Conservation (phyloP, 2,329 filamentous ascomycete genomes). For the Phialophora tarda region DNA sequence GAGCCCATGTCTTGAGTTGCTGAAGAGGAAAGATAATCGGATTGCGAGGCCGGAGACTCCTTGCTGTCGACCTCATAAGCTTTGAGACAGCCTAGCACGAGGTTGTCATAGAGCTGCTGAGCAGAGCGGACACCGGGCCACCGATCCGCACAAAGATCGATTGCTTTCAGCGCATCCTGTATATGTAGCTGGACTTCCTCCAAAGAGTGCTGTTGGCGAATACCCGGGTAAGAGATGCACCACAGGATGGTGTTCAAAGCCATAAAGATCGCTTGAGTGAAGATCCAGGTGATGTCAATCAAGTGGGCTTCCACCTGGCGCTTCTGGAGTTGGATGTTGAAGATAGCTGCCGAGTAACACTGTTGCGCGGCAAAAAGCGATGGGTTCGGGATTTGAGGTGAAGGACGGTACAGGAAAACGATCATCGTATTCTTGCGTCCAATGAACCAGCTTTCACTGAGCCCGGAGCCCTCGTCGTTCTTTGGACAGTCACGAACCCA, state of each 20-base stretch:
- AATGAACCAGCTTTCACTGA: conserved; percentile 79
- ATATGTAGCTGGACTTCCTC: conserved; percentile 79
- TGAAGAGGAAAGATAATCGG: conserved; percentile 47
- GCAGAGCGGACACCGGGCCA: conserved; percentile 92
- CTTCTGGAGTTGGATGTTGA: conserved; percentile 79
- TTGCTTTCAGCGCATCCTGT: conserved; percentile 74
- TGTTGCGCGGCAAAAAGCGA: conserved; percentile 76
- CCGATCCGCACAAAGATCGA: conserved; percentile 78
- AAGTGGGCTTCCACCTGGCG: conserved; percentile 77
- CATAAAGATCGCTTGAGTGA: conserved; percentile 87
- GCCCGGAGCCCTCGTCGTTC: conserved; percentile 68
- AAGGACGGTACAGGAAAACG: conserved; percentile 85
- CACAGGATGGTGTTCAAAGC: conserved; percentile 89
- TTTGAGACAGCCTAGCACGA: conserved; percentile 83
- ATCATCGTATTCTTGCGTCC: conserved; percentile 84
- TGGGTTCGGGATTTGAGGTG: conserved; percentile 87
- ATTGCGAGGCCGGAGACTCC: conserved; percentile 46
- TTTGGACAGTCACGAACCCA: conserved; percentile 81
- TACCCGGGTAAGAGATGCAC: conserved; percentile 84
- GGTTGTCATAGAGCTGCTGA: conserved; percentile 81
- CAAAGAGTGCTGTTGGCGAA: conserved; percentile 72
- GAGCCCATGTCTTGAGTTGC: conserved; percentile 45
- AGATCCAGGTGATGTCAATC: conserved; percentile 92
- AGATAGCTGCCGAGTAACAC: conserved; percentile 82
- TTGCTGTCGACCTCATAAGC: conserved; percentile 71